These are phyloP conservation scores for Phytophthora constricta DNA, from an alignment of 352 stramenopile genomes.

Conservation along the genomic window DNA sequence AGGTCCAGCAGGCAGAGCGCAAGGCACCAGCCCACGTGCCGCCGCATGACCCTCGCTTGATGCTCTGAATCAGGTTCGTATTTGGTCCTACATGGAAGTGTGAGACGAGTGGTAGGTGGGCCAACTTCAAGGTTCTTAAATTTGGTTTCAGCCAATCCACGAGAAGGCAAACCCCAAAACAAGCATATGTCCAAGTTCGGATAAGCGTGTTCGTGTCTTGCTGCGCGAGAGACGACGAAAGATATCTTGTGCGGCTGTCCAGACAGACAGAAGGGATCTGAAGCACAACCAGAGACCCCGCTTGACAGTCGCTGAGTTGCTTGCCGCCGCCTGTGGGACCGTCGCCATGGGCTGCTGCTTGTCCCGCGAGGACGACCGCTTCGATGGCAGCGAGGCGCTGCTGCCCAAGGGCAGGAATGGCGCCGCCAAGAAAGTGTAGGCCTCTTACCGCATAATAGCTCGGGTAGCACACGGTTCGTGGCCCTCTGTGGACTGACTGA, in stretches of 20 bases:
- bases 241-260: slow-evolving; percentile 9
- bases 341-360: slow-evolving; percentile 69
- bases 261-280: slow-evolving; percentile 15
- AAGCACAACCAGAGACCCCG: slow-evolving; percentile 29
- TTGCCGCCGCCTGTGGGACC: too few relatives aligned
- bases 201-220: too few relatives aligned
- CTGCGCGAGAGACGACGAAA: too few relatives aligned
- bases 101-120: not conserved
- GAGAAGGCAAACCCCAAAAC: slow-evolving; percentile 17
- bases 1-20: slow-evolving; percentile 10
- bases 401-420: slow-evolving; percentile 60
- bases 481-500: not conserved
- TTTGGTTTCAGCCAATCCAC: not conserved
- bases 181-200: too few relatives aligned
- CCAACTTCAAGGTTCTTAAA: not conserved
- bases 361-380: slow-evolving; percentile 72
- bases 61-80: not conserved
- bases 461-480: too few relatives aligned
- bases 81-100: not conserved
- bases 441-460: too few relatives aligned
- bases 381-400: slow-evolving; percentile 59
- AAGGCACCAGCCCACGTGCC: not conserved
- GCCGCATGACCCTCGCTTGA: not conserved
- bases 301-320: too few relatives aligned
- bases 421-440: slow-evolving; percentile 38